Evolutionary conservation across 2,329 filamentous ascomycete genomes (phyloP).

Genomic region (Pyrenophora teres): DNA sequence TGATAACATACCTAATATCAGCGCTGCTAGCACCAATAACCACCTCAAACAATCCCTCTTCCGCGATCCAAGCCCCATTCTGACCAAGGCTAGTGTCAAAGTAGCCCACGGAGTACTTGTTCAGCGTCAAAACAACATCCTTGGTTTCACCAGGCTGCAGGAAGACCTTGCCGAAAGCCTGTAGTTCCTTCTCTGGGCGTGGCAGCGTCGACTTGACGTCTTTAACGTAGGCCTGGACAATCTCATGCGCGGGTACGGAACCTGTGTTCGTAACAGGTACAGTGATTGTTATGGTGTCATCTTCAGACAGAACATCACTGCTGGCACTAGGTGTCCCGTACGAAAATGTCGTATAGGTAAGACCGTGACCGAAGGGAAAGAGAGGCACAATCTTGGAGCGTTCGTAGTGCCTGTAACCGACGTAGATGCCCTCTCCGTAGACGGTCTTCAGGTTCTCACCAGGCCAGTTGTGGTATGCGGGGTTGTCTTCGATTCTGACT

Average conservation of each 20-base stretch:
- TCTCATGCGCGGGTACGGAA: conserved; percentile 62
- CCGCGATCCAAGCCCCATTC: conserved; percentile 64
- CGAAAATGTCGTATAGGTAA: conserved; percentile 76
- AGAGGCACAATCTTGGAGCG: conserved; percentile 62
- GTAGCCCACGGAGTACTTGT: conserved; percentile 61
- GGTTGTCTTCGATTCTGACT: conserved; percentile 62
- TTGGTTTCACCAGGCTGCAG: conserved; percentile 46
- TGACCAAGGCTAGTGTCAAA: conserved; percentile 62
- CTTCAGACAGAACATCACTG: conserved; percentile 55
- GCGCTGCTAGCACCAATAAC: conserved; percentile 65
- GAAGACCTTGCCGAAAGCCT: conserved; percentile 62
- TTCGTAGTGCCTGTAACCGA: conserved; percentile 77
- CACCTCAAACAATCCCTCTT: conserved; percentile 66
- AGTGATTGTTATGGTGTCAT: conserved; percentile 52
- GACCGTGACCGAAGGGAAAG: conserved; percentile 78
- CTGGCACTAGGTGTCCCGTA: conserved; percentile 63
- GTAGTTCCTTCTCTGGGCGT: conserved; percentile 71
- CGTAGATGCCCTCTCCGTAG: conserved; percentile 74
- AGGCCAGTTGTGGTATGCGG: conserved; percentile 74
- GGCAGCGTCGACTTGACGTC: conserved; percentile 66
- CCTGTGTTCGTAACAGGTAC: conserved; percentile 63
- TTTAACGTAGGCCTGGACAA: conserved; percentile 70
- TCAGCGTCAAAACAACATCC: conserved; percentile 37
- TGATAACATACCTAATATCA: conserved; percentile 64
- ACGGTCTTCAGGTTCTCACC: conserved; percentile 70